Percentiles rank a stretch among this genome's conserved stretches.
Conservation (phyloP, 495 filamentous ascomycete genomes). For the Hyphodiscus hymeniophilus region DNA sequence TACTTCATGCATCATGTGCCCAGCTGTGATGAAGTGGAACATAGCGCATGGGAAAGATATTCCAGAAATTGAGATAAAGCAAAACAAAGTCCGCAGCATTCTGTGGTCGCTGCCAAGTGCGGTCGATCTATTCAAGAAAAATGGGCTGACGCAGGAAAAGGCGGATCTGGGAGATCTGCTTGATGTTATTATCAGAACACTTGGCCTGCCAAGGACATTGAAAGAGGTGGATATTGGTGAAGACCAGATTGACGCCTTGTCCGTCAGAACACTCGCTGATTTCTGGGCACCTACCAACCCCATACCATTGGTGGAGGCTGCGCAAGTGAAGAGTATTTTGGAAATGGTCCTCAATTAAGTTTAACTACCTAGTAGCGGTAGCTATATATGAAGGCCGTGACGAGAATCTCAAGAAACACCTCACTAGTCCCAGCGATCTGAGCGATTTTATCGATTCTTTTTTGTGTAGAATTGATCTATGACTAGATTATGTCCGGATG, state of each 20-base stretch:
- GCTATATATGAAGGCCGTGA: not conserved
- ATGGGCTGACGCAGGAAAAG: conserved; percentile 26
- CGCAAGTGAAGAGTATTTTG: conserved; percentile 49
- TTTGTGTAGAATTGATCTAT: not conserved
- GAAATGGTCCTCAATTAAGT: conserved; percentile 28
- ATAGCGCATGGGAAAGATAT: conserved; percentile 17
- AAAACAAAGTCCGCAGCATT: not conserved
- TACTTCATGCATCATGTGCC: conserved; percentile 54
- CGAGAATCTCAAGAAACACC: no score
- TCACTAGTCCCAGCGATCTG: no score
- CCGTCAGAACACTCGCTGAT: conserved; percentile 44
- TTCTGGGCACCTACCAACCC: conserved; percentile 42
- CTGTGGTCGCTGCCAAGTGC: conserved; percentile 17
- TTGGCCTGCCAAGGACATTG: conserved; percentile 48
- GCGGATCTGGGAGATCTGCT: conserved; percentile 47
- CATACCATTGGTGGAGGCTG: conserved; percentile 37
- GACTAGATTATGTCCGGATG: not conserved
- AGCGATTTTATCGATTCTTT: not conserved
- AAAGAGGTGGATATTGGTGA: conserved; percentile 45
- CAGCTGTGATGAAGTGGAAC: conserved; percentile 54
- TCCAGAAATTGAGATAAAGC: not conserved
- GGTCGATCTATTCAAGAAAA: conserved; percentile 29
- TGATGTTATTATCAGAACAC: conserved; percentile 42
- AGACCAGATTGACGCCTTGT: conserved; percentile 43
- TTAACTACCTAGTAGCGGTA: not conserved